Base-by-base conservation (phyloP, 2,329 filamentous ascomycete species). In the Fusarium devonianum region DNA sequence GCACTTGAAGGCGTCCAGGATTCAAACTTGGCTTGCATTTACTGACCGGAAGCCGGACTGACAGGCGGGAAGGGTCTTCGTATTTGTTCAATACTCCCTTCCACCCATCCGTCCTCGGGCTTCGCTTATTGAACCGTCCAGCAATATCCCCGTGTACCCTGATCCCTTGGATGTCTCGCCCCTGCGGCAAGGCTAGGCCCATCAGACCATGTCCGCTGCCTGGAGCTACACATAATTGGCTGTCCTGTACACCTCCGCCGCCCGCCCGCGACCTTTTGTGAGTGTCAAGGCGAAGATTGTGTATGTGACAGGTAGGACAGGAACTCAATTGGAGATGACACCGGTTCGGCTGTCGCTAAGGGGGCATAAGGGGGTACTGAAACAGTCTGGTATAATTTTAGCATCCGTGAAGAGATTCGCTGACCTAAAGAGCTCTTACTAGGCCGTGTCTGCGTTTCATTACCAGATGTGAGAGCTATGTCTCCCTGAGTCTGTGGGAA, bases 61-160 rank as follows among this genome's bases (percentile, higher is more conserved):
- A 25, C 43, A 30, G 30, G 33, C 37, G 26, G 18, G 14, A 28
- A 30, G 11, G 32, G 32, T 34, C 43, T 46, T 55, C 43, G 49
- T 44, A 39, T 56, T 36, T 39, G 23, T 34, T 40, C 23, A 37
- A 50, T 41, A 38, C 50, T 32, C 23, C 16, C 36, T 51, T 47
- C 55, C 55, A 40, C 56, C 33, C 49, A 59, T 48, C 55, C 55
- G 55, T n/a, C n/a, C n/a, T n/a, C 44, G 38, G 37, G 29, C 50
- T 59, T 58, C 55, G 55, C 55, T 59, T 58, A 59, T 56, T 59
- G 50, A 58, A 59, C 37, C 55, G 36, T 25, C 45, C 52, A 26
- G 47, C 45, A 41, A 52, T 56, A 37, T 59, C 23, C 29, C 49
- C 39, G 49, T 42, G 17, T 34, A 39, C 35, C 39, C 13, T 29